Evolutionary conservation across 1,284 basidiomycete species (phyloP).

Genomic region (Erythrobasidium hasegawianum): DNA sequence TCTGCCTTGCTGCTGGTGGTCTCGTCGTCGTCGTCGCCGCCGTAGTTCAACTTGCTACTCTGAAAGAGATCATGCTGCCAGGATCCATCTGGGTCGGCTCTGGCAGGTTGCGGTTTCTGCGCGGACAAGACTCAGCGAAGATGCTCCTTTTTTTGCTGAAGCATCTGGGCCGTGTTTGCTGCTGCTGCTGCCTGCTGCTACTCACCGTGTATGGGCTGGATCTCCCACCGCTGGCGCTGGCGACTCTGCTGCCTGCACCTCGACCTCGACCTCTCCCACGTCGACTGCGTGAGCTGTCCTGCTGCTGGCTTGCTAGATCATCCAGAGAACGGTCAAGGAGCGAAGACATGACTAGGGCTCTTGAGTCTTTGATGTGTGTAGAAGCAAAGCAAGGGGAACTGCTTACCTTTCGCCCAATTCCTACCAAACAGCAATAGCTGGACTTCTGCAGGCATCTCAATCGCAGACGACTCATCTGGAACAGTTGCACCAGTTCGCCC

Average conservation of each 20-base stretch:
- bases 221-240: conserved; percentile 3
- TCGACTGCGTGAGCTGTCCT: conserved; percentile 8
- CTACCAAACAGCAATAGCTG: too few species aligned
- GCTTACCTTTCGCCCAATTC: too few species aligned
- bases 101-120: conserved; percentile 16
- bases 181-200: neutral
- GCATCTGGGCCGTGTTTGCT: neutral
- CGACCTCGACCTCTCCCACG: conserved; percentile 15
- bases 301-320: conserved; percentile 16
- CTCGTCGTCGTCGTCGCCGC: conserved; percentile 8
- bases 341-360: conserved; percentile 21
- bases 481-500: too few species aligned
- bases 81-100: conserved; percentile 21
- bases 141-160: too few species aligned
- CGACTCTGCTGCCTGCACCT: conserved; percentile 2
- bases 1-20: neutral
- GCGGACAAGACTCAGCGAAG: too few species aligned
- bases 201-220: conserved; percentile 20
- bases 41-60: conserved; percentile 30
- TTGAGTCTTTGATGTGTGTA: too few species aligned
- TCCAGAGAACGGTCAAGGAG: conserved; percentile 32
- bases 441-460: too few species aligned
- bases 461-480: too few species aligned
- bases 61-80: conserved; percentile 34
- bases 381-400: too few species aligned